Evolutionary conservation across 306 rosid genomes (phyloP), one percentile per base, ranked within the genome.

Genomic region (Quercus bicolor): DNA sequence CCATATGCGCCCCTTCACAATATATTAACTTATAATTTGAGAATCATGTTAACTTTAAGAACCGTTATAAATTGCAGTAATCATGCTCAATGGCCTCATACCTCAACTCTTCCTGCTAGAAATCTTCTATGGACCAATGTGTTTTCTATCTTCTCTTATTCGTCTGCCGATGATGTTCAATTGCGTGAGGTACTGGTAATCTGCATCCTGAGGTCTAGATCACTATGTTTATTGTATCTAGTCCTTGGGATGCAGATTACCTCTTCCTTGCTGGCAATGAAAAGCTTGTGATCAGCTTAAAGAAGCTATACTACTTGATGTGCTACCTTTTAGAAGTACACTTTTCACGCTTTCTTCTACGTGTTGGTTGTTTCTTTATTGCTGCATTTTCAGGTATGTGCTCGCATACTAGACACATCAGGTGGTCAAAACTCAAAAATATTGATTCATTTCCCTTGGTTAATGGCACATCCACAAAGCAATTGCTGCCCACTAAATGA

Each of bases 171-270:
- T 31, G 55, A 56, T 66, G 48, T 45, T 60, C 4, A 78, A 75
- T 82, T 85, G 88, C 61, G 81, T 76, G 12, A 72, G 87, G 89
- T 85, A 78, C 20, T 34, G 89, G 84, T 88, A 88, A 88, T 85
- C 87, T 85, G 89, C 91, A 88, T 85, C 91, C 89, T 88, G 89
- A 83, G 91, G 98, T 92, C 87, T 89, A 89, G 85, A 93, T 77
- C 84, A 78, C 75, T 71, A 6, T 10, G 57, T 75, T 56, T 16
- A 19, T 59, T 78, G 84, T 54, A 68, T 84, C 90, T 88, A 85
- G 73, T 21, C 93, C 96, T 80, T 29, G 77, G 86, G 86, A 68
- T 85, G 89, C 90, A 80, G 88, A 87, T 87, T 85, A 85, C 79
- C 88, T 79, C 65, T 75, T 76, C 82, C 82, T 79, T 52, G 21